Base-by-base conservation (phyloP, 805 yeast species). In the Saccharomyces cerevisiae region DNA sequence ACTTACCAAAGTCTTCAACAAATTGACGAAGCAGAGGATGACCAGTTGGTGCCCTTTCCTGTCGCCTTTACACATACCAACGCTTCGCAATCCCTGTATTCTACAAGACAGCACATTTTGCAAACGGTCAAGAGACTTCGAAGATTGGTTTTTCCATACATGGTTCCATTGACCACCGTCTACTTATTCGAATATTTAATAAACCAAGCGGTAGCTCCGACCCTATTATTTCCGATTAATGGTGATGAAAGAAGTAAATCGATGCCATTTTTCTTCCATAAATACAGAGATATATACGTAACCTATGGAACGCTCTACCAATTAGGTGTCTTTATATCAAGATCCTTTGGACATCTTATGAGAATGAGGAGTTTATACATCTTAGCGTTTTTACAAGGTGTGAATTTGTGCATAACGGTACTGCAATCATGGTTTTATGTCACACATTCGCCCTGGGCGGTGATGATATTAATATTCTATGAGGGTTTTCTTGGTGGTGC, bases 401-500 rank as follows among this genome's bases (percentile, higher is more conserved):
- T 81, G 30, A 92, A 91, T 67, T 73, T 91, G 27, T 50, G 73
- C 0, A 46, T 87, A 1, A 76, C 86, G 46, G 57, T 87, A 1
- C 48, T 73, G 1, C 97, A 92, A 67, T 83, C 97, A 2, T 58
- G 84, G 58, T 80, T 66, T 61, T 77, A 79, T 65, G 59, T 79
- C 30, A 74, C 87, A 21, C 80, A 84, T 2, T 77, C 72, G 41
- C 79, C 92, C 1, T 87, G 85, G 76, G 60, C 79, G 1, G 63
- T 90, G 41, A 76, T 89, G 73, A 8, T 77, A 0, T 67, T 91
- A 30, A 78, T 89, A 5, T 80, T 92, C 56, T 92, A 88, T 69
- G 98, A 92, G 66, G 94, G 98, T 0, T 75, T 94, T 22, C 75
- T 92, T 10, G 99, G 98, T 1, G 98, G 99, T 0, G 80, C 87